Conservation (phyloP, 306 rosid species). For the Vachellia collinsii region DNA sequence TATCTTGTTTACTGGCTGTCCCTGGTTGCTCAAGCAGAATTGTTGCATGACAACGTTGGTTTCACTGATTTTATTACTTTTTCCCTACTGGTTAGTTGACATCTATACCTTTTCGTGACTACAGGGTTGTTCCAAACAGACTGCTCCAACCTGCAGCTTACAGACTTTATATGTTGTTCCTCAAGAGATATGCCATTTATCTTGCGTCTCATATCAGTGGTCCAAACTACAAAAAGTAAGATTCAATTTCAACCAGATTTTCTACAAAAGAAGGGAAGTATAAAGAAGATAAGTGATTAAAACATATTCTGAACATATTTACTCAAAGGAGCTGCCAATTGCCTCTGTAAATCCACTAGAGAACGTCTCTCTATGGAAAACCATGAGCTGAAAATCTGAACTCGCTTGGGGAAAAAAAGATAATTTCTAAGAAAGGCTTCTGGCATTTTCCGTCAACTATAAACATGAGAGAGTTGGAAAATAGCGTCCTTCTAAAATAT, state of each 20-base stretch:
- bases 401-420: neutral
- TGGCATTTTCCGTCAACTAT: too few species aligned
- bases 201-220: constrained; percentile 53
- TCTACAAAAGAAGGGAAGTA: neutral
- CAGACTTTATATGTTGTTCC: constrained; percentile 80
- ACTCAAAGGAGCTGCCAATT: neutral
- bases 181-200: constrained; percentile 54
- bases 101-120: constrained; percentile 22
- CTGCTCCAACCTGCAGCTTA: constrained; percentile 66
- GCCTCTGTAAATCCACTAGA: constrained; percentile 1
- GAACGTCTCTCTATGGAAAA: neutral
- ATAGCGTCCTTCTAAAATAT: too few species aligned
- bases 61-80: constrained; percentile 1
- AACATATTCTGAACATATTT: neutral
- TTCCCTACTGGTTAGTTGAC: constrained; percentile 18
- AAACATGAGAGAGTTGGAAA: too few species aligned
- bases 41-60: constrained; percentile 7
- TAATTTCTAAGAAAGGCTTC: neutral
- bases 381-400: neutral
- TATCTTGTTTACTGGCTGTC: neutral
- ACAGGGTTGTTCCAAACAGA: constrained; percentile 78
- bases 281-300: neutral
- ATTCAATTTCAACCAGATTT: constrained; percentile 29
- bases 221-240: constrained; percentile 67
- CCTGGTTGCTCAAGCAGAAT: neutral